Conservation (phyloP, 805 yeast species). For the Hanseniaspora valbyensis region DNA sequence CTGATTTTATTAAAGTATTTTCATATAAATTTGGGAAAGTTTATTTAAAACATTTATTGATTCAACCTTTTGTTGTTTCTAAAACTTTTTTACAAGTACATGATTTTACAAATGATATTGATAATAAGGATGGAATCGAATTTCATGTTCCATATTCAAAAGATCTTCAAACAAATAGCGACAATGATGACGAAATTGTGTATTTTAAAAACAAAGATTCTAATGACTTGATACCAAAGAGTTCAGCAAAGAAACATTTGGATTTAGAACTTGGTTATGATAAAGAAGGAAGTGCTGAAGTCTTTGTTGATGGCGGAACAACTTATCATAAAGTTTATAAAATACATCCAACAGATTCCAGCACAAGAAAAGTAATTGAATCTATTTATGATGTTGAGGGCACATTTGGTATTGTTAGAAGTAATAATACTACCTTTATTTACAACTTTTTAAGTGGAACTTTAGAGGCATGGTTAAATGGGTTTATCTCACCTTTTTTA, state of each 20-base stretch:
- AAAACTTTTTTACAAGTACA: constrained; percentile 74
- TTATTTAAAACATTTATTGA: constrained; percentile 55
- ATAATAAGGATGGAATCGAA: constrained; percentile 18
- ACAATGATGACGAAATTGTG: not conserved
- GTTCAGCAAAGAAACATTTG: not conserved
- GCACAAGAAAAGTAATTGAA: constrained; percentile 54
- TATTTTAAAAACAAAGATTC: not conserved
- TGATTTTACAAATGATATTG: constrained; percentile 31
- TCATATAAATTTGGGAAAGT: constrained; percentile 52
- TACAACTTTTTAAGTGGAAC: constrained; percentile 64
- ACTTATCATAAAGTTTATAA: constrained; percentile 18
- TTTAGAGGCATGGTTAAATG: constrained; percentile 84
- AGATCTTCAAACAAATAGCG: no score
- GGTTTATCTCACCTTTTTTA: constrained; percentile 67
- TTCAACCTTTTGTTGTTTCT: constrained; percentile 84
- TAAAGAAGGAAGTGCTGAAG: not conserved
- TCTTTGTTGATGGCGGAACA: constrained; percentile 7
- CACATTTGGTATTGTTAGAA: constrained; percentile 59
- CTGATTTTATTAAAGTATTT: constrained; percentile 46
- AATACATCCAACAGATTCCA: constrained; percentile 50
- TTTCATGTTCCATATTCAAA: no score
- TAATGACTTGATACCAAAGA: not conserved
- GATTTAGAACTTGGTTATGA: constrained; percentile 3
- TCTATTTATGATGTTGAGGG: constrained; percentile 60
- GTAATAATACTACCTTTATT: constrained; percentile 68